These are phyloP conservation scores for Tuber umbilicatum DNA, from an alignment of 495 filamentous ascomycete genomes.

Conservation along the genomic window DNA sequence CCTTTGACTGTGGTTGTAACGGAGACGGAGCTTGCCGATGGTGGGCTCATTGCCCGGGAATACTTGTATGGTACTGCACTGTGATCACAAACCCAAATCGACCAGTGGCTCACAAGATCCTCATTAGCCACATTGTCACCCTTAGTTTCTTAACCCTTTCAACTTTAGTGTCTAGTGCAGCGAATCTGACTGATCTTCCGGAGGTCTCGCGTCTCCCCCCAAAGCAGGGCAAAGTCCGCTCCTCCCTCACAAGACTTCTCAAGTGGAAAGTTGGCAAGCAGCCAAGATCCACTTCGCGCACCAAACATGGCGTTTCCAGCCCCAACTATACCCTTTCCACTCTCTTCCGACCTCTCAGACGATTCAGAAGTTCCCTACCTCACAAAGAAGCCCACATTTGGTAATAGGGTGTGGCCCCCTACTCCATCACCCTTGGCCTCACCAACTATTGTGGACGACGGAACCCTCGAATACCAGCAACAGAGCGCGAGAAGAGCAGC, in stretches of 20 bases:
- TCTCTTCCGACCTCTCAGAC: slow-evolving; percentile 16
- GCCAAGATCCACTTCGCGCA: neutral
- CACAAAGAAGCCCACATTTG: slow-evolving; percentile 6
- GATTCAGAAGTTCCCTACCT: slow-evolving; percentile 18
- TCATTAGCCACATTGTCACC: neutral
- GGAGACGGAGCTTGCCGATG: too few relatives aligned
- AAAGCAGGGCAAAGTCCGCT: neutral
- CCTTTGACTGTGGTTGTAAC: too few relatives aligned
- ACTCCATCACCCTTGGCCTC: slow-evolving; percentile 11
- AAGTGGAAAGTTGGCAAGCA: neutral
- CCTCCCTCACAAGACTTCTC: neutral
- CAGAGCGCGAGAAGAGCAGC: slow-evolving; percentile 11
- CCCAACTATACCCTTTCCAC: slow-evolving; percentile 24
- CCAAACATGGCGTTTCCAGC: slow-evolving; percentile 21
- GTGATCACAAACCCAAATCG: neutral
- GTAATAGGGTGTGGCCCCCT: slow-evolving; percentile 11
- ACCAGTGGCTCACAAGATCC: neutral
- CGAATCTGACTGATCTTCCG: neutral
- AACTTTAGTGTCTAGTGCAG: neutral
- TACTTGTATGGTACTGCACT: too few relatives aligned
- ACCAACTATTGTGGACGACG: neutral
- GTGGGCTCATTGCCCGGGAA: too few relatives aligned
- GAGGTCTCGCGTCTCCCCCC: neutral
- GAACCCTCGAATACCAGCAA: slow-evolving; percentile 1
- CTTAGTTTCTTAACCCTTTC: neutral